These are phyloP conservation scores for Eimeria sp. DNA, from an alignment of 169 alveolate species.

Conservation along the genomic window DNA sequence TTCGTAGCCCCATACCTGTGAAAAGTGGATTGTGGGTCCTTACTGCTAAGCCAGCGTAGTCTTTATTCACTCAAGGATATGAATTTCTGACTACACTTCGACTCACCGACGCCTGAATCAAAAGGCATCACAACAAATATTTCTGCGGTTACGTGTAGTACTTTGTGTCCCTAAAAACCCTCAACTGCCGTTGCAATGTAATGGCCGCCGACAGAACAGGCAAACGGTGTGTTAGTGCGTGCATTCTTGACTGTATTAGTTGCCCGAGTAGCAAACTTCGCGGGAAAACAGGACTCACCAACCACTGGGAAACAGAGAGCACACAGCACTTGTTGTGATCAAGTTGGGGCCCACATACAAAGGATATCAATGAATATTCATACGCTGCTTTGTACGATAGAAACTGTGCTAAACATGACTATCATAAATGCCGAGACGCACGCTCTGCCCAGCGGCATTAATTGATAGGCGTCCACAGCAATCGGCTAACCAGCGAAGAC, in stretches of 20 bases:
- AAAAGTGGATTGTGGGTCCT: not conserved
- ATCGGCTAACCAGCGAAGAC: not conserved
- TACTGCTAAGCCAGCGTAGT: not conserved
- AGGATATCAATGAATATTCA: not conserved
- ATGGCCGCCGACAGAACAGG: not conserved
- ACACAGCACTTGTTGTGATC: not conserved
- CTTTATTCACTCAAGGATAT: not conserved
- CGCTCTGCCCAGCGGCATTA: not conserved
- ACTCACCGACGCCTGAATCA: constrained; percentile 27
- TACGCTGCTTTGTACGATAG: not conserved
- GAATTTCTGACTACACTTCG: not conserved
- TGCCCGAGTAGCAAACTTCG: not conserved
- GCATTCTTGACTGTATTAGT: not conserved
- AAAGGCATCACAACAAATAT: not conserved
- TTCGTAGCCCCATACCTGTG: not conserved
- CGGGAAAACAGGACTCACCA: constrained; percentile 11
- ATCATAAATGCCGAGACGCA: not conserved
- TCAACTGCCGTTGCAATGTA: too few relatives aligned
- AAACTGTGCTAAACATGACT: not conserved
- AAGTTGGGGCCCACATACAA: not conserved
- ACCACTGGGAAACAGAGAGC: constrained; percentile 9
- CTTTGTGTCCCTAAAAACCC: too few relatives aligned
- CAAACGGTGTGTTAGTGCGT: not conserved
- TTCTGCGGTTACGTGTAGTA: not conserved
- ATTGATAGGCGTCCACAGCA: not conserved